Conservation (phyloP, 1,284 basidiomycete species). For the Cryptococcus jaspeensis region DNA sequence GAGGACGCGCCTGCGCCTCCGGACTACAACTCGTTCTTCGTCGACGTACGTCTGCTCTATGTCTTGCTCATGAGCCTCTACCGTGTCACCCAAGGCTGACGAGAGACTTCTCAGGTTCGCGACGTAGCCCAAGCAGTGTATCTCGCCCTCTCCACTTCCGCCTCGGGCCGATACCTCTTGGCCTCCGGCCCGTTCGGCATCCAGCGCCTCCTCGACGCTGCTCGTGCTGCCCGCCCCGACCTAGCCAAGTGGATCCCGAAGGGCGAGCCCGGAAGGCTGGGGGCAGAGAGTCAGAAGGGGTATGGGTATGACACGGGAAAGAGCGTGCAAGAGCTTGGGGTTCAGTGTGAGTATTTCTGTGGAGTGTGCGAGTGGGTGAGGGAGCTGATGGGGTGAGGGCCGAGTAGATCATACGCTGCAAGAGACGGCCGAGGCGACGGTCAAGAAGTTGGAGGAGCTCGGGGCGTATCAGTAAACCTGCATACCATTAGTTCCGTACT, state of each 20-base stretch:
- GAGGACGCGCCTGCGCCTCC: too few species aligned
- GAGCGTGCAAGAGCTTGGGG: conserved; percentile 29
- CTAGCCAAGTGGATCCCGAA: conserved; percentile 24
- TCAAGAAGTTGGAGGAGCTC: too few species aligned
- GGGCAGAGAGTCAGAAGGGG: conserved; percentile 10
- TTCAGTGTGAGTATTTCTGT: conserved; percentile 26
- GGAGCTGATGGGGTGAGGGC: too few species aligned
- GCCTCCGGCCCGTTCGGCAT: conserved; percentile 16
- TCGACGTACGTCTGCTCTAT: conserved; percentile 17
- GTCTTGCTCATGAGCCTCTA: not conserved
- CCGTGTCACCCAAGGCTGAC: too few species aligned
- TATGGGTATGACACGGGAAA: conserved; percentile 24
- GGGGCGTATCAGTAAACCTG: too few species aligned
- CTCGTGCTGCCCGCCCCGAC: conserved; percentile 23
- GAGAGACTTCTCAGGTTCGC: conserved; percentile 17
- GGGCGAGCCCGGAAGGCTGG: conserved; percentile 14
- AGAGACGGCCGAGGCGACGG: too few species aligned
- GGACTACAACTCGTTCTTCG: conserved; percentile 7
- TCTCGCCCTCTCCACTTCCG: conserved; percentile 15
- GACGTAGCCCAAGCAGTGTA: conserved; percentile 31
- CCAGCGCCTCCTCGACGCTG: conserved; percentile 25
- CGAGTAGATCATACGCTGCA: too few species aligned
- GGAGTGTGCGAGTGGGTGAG: too few species aligned
- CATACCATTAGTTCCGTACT: too few species aligned
- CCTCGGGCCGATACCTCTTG: conserved; percentile 23